Base-by-base conservation (phyloP, 805 yeast species). In the Debaryomyces maramus region DNA sequence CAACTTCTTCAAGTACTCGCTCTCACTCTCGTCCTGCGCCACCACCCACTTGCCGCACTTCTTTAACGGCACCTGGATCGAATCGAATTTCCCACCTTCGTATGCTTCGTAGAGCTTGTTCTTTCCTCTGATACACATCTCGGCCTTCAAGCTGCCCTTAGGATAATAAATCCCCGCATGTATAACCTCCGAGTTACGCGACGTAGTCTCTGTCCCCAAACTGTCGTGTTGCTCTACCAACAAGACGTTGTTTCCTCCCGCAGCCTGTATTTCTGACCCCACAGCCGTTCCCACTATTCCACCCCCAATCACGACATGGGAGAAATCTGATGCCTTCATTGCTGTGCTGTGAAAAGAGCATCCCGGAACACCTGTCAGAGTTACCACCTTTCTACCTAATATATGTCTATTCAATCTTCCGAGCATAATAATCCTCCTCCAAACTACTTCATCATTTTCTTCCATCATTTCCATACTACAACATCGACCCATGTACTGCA, bases 131-230 rank as follows among this genome's bases (percentile, higher is more conserved):
- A 89, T 68, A 52, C 97, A 90, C 20, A 89, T 61, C 47, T 69
- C 61, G 0, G 87, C 78, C 54, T 87, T 84, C 39, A 90, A 66
- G 2, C 85, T 73, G 42, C 77, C 76, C 7, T 67, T 63, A 0
- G 96, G 95, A 53, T 86, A 85, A 57, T 90, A 90, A 5, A 89
- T 53, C 0, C 96, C 97, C 0, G 96, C 96, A 62, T 89, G 97
- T 17, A 89, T 83, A 18, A 90, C 97, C 55, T 90, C 97, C 2
- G 95, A 85, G 66, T 89, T 89, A 38, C 97, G 69, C n/a, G 91
- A 76, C 5, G 95, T 83, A 0, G 96, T 88, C 52, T 89, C 97
- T 48, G 77, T 74, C 1, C 96, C 97, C 35, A 80, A 57, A 24
- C 69, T 68, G 1, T 63, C 58, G 56, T 88, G 79, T 52, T 84